Evolutionary conservation across 169 alveolate species (phyloP).

Genomic region (Plasmodium ovale): DNA sequence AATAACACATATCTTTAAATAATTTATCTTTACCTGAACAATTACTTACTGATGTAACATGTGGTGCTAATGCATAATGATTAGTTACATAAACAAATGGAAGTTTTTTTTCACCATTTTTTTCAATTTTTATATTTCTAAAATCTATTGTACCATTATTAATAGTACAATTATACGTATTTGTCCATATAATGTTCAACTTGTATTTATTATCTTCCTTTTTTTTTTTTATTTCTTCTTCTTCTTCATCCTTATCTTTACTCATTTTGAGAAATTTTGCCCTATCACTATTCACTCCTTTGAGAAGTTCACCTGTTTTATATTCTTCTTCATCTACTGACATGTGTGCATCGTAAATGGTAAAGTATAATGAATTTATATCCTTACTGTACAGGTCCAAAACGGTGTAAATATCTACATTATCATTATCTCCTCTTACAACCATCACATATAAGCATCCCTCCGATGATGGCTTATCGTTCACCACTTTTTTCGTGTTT

Average conservation of each 20-base stretch:
- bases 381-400: constrained; percentile 42
- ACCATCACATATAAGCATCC: constrained; percentile 1
- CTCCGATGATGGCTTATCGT: constrained; percentile 53
- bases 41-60: constrained; percentile 14
- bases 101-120: not conserved
- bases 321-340: constrained; percentile 21
- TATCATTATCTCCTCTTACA: not conserved
- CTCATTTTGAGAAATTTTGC: constrained; percentile 24
- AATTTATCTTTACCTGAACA: constrained; percentile 40
- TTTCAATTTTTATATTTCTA: not conserved
- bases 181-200: constrained; percentile 29
- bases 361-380: constrained; percentile 25
- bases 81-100: constrained; percentile 10
- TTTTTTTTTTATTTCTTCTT: not conserved
- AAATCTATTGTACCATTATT: constrained; percentile 57
- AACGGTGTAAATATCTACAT: constrained; percentile 1
- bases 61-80: constrained; percentile 32
- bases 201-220: not conserved
- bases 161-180: constrained; percentile 39
- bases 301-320: not conserved
- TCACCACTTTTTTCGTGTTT: constrained; percentile 17
- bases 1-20: constrained; percentile 37
- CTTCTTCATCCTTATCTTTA: not conserved
- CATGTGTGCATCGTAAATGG: constrained; percentile 30
- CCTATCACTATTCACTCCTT: constrained; percentile 6